Evolutionary conservation across 2,329 filamentous ascomycete genomes (phyloP).

Genomic region (Venturia oleaginea): DNA sequence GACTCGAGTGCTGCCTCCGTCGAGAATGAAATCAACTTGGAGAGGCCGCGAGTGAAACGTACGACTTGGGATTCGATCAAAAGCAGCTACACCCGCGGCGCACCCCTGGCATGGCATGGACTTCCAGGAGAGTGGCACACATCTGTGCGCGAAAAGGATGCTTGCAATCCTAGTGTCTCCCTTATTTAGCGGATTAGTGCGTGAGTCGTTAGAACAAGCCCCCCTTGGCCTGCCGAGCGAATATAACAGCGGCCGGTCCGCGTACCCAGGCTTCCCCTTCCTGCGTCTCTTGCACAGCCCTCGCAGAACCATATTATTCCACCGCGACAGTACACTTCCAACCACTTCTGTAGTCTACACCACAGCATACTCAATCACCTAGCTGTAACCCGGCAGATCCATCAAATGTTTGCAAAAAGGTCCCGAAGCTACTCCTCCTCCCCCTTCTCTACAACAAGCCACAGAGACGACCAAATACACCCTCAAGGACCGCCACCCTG

Average conservation of each 20-base stretch:
- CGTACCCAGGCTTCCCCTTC: not conserved
- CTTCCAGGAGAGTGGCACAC: not conserved
- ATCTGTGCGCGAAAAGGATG: slow-evolving; percentile 4
- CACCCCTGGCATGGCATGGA: not conserved
- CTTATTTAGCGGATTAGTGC: slow-evolving; percentile 5
- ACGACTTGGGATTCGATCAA: not conserved
- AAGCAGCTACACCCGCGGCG: slow-evolving; percentile 8
- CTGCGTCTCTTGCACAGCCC: slow-evolving; percentile 11
- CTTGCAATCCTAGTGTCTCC: not conserved
- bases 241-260: slow-evolving; percentile 4
- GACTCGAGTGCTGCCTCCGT: not conserved
- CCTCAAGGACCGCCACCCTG: slow-evolving; percentile 11
- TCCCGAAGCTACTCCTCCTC: slow-evolving; percentile 7
- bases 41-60: not conserved
- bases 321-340: not conserved
- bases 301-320: slow-evolving; percentile 1
- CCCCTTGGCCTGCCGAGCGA: not conserved
- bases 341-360: not conserved
- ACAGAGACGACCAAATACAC: slow-evolving; percentile 13
- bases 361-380: slow-evolving; percentile 3
- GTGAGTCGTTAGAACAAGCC: not conserved
- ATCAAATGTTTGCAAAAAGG: slow-evolving; percentile 13
- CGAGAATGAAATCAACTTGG: not conserved
- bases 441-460: slow-evolving; percentile 2
- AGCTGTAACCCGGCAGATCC: not conserved